Evolutionary conservation across 1,284 basidiomycete species (phyloP), one percentile per base, ranked within the genome.

Genomic region (Salmacisia buchloeana): DNA sequence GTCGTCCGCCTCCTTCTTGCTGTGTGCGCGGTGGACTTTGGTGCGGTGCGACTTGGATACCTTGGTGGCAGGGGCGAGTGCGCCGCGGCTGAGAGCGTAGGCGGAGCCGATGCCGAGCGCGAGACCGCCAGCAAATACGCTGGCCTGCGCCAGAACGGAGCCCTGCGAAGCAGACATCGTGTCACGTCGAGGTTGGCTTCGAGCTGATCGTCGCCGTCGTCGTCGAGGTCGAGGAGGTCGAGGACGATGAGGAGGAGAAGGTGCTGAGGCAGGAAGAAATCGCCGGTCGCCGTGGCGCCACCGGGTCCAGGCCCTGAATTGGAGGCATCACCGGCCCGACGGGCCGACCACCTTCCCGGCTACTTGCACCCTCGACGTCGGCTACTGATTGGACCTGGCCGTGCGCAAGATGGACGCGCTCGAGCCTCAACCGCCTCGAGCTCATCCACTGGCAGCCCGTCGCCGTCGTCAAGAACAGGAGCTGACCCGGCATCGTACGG

Each of bases 41-140:
- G 62, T 62, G n/a, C 65, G 57, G 59, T 66, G 73, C 23, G 68
- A 68, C 64, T 69, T 73, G 60, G 69, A 69, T 46, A 69, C 67
- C 61, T 73, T 71, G 57, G 66, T 69, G 58, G 72, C 71, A 36
- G 74, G 74, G 10, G 73, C 64, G 60, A 76, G 69, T 34, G 71
- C 64, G 31, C 65, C 63, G 27, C 74, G 65, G 61, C 66, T 69
- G 60, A 76, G 71, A 3, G 73, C 73, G 43, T 73, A 62, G n/a
- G 70, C 73, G 45, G 71, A 72, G 6, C 73, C 74, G 49, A 69
- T 27, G 58, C 74, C 74, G 46, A 75, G 68, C 39, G 74, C 74
- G 52, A 76, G 70, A 62, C 74, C 74, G 64, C 74, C 74, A 27
- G 74, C 74, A 46, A 76, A 76, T 66, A 73, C 72, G 27, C 49